phyloP scores from a whole-genome alignment of 805 yeast species.

The Teunomyces funiuensis region DNA sequence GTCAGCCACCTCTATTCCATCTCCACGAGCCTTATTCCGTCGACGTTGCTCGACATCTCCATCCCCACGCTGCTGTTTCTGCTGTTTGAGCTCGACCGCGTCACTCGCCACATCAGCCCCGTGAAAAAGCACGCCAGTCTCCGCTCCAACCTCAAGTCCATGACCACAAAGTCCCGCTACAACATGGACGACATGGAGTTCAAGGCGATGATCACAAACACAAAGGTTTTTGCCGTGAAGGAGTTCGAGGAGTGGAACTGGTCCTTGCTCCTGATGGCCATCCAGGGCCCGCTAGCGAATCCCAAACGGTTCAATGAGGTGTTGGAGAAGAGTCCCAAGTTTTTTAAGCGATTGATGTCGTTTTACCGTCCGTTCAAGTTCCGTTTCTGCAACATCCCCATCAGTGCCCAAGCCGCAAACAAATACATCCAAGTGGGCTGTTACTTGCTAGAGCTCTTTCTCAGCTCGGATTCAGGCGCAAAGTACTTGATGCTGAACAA shows the following conservation, averaged over 20 bases:
- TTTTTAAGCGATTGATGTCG: constrained; percentile 78
- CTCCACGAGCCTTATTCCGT: constrained; percentile 56
- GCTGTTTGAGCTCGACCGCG: constrained; percentile 47
- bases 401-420: constrained; percentile 50
- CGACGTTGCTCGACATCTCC: constrained; percentile 28
- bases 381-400: constrained; percentile 51
- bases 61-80: constrained; percentile 13
- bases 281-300: constrained; percentile 79
- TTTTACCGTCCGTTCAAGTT: constrained; percentile 91
- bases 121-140: constrained; percentile 16
- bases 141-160: constrained; percentile 19
- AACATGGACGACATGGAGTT: constrained; percentile 63
- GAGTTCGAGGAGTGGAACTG: constrained; percentile 87
- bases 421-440: constrained; percentile 73
- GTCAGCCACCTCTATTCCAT: constrained; percentile 61
- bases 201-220: constrained; percentile 61
- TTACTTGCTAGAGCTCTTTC: constrained; percentile 64
- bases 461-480: constrained; percentile 64
- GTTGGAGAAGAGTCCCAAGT: constrained; percentile 70
- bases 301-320: constrained; percentile 76
- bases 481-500: constrained; percentile 69
- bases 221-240: constrained; percentile 75
- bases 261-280: constrained; percentile 66
- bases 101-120: constrained; percentile 16
- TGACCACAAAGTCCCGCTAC: constrained; percentile 22